Percentiles rank a stretch among this genome's conserved stretches.
Evolutionary conservation across 225 moss, liverwort and hornwort genomes (phyloP).

Genomic region (Pleurozium schreberi): DNA sequence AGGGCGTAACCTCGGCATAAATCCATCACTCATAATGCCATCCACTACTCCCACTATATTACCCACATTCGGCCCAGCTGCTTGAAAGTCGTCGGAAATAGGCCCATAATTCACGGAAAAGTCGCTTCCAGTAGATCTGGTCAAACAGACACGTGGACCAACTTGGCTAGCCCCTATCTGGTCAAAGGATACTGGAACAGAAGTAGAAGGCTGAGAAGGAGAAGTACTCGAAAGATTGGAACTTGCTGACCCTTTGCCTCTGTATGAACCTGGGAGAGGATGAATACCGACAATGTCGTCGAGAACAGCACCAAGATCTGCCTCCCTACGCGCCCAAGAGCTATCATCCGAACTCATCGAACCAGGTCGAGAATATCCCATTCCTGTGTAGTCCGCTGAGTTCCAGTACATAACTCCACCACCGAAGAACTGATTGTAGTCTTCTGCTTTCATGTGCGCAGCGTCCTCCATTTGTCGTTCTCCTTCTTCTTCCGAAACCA

Average conservation of each 20-base stretch:
- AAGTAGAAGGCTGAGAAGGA: constrained; percentile 62
- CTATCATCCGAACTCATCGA: constrained; percentile 92
- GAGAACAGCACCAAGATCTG: constrained; percentile 71
- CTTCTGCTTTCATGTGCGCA: constrained; percentile 34
- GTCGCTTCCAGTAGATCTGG: constrained; percentile 60
- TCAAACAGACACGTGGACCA: constrained; percentile 49
- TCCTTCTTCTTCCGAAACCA: constrained; percentile 84
- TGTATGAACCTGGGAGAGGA: constrained; percentile 43
- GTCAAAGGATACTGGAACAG: constrained; percentile 55
- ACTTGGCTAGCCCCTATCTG: constrained; percentile 46
- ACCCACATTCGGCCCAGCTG: constrained; percentile 43
- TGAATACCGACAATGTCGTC: constrained; percentile 83
- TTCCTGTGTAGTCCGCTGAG: constrained; percentile 81
- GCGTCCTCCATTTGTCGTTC: constrained; percentile 57
- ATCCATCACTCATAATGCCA: constrained; percentile 67
- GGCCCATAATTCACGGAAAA: constrained; percentile 56
- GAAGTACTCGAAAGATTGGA: constrained; percentile 62
- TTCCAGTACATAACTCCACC: constrained; percentile 98
- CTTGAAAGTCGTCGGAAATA: constrained; percentile 57
- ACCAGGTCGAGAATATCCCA: constrained; percentile 87
- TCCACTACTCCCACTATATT: constrained; percentile 58
- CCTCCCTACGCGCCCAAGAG: constrained; percentile 89
- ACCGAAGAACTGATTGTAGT: constrained; percentile 85
- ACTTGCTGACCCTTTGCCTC: constrained; percentile 43
- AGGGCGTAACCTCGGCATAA: constrained; percentile 73